phyloP scores from a whole-genome alignment of 306 rosid genomes.

The Erythrophleum fordii region DNA sequence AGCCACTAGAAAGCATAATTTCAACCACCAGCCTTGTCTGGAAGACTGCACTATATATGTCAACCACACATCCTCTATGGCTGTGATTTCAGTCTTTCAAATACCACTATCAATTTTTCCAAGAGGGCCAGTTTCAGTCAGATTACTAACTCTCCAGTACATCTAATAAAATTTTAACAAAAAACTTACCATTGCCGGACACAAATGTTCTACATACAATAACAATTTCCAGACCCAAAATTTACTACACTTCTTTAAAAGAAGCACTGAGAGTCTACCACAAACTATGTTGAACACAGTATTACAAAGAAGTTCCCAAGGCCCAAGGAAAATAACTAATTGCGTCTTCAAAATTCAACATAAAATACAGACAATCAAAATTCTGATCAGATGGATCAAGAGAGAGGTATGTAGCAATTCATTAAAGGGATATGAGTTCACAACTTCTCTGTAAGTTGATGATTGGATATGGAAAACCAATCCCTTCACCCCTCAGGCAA shows the following conservation, averaged over 20 bases:
- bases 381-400: neutral
- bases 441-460: neutral
- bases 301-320: neutral
- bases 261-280: neutral
- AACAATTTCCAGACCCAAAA: neutral
- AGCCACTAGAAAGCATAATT: neutral
- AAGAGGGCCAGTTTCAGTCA: neutral
- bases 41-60: neutral
- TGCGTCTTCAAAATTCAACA: neutral
- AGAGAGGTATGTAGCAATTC: neutral
- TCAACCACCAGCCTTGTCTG: neutral
- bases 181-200: neutral
- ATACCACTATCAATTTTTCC: neutral
- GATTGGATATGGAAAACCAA: neutral
- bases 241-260: neutral
- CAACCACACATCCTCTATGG: neutral
- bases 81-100: constrained; percentile 9
- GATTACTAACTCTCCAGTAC: neutral
- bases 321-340: neutral
- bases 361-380: too few relatives aligned
- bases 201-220: neutral
- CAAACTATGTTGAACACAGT: neutral
- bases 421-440: neutral
- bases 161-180: neutral
- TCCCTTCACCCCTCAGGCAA: neutral